Conservation (phyloP, 2,329 filamentous ascomycete genomes). For the Paramyrothecium roridum region DNA sequence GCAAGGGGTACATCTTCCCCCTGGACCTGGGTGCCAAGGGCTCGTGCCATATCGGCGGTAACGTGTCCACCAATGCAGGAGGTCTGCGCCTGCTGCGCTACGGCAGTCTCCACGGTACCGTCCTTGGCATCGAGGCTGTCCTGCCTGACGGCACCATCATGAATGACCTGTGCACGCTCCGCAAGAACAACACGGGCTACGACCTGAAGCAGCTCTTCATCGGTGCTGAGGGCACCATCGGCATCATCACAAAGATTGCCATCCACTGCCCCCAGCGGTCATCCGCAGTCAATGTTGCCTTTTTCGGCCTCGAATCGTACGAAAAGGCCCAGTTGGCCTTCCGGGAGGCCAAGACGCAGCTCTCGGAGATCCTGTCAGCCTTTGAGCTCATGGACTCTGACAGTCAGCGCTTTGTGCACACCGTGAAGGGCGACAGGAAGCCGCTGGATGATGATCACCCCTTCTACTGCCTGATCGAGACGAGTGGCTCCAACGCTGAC, state of each 20-base stretch:
- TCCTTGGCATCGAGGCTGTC: conserved; percentile 90
- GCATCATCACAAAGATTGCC: conserved; percentile 86
- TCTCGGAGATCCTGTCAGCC: conserved; percentile 92
- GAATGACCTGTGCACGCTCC: conserved; percentile 79
- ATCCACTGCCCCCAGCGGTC: conserved; percentile 87
- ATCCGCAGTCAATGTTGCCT: conserved; percentile 88
- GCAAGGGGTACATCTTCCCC: conserved; percentile 86
- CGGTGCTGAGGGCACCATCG: conserved; percentile 90
- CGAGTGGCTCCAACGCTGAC: conserved; percentile 88
- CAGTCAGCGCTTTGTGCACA: conserved; percentile 74
- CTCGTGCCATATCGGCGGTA: conserved; percentile 93
- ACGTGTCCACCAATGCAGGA: conserved; percentile 93
- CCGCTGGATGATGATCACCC: conserved; percentile 82
- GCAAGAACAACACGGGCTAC: conserved; percentile 99
- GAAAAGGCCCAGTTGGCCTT: conserved; percentile 86
- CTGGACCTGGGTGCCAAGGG: conserved; percentile 97
- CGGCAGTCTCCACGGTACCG: conserved; percentile 88
- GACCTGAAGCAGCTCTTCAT: conserved; percentile 97
- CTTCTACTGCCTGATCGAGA: conserved; percentile 97
- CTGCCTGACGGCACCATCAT: conserved; percentile 90
- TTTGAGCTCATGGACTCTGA: conserved; percentile 95
- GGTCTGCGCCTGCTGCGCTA: conserved; percentile 87
- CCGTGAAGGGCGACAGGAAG: conserved; percentile 71
- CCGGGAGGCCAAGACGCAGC: conserved; percentile 81
- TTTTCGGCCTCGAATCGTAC: conserved; percentile 87